phyloP scores from a whole-genome alignment of 2,329 filamentous ascomycete species.

The Colletotrichum agaves region DNA sequence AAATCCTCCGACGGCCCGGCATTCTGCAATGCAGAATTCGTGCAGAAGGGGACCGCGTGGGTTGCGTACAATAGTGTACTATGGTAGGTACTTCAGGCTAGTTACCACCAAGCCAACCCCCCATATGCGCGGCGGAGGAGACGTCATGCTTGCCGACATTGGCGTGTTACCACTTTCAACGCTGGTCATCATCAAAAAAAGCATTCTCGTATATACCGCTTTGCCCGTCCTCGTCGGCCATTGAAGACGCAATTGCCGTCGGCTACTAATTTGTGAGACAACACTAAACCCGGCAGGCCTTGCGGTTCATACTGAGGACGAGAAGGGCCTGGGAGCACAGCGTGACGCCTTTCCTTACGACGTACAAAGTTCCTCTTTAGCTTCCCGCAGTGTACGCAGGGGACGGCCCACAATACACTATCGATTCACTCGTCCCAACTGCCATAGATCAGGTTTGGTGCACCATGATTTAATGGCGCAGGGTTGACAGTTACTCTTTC shows the following conservation, averaged over 20 bases:
- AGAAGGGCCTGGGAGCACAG: conserved; percentile 10
- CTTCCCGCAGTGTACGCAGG: conserved; percentile 13
- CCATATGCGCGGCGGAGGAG: too few relatives aligned
- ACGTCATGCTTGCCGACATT: not conserved
- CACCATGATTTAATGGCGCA: too few relatives aligned
- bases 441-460: too few relatives aligned
- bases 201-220: not conserved
- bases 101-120: not conserved
- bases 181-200: not conserved
- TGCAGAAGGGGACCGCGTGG: conserved; percentile 1
- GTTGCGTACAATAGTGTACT: not conserved
- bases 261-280: not conserved
- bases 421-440: too few relatives aligned
- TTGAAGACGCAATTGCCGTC: not conserved
- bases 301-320: conserved; percentile 2
- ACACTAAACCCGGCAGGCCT: not conserved
- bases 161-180: not conserved
- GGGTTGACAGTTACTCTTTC: too few relatives aligned
- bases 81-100: too few relatives aligned
- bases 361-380: conserved; percentile 28
- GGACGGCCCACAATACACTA: conserved; percentile 1
- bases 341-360: not conserved
- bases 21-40: conserved; percentile 28
- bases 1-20: conserved; percentile 21
- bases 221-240: not conserved